Percentiles rank a stretch among this genome's conserved stretches.
Conservation (phyloP, 169 alveolate genomes). For the Gregarina niphandrodes region DNA sequence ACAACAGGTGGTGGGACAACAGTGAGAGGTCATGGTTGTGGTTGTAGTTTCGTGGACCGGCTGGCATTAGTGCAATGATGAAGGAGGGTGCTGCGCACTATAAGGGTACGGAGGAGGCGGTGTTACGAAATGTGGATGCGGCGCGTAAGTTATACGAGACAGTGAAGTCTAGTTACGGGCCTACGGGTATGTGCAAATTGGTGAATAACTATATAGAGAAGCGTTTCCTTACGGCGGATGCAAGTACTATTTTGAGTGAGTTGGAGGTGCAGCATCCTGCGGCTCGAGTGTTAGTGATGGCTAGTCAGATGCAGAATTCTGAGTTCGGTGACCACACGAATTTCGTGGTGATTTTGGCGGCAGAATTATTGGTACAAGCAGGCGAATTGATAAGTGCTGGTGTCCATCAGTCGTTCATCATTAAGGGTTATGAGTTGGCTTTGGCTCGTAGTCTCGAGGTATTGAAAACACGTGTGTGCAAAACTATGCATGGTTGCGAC, state of each 20-base stretch:
- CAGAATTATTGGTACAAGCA: constrained; percentile 80
- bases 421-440: constrained; percentile 87
- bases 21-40: no score
- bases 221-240: constrained; percentile 81
- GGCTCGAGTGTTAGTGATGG: constrained; percentile 84
- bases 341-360: constrained; percentile 80
- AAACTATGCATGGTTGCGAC: no score
- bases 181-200: constrained; percentile 79
- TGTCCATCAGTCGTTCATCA: constrained; percentile 79
- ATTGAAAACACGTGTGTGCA: constrained; percentile 33
- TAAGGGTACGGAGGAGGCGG: constrained; percentile 64
- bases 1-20: no score
- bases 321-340: constrained; percentile 95
- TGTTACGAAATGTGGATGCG: constrained; percentile 61
- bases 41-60: constrained; percentile 2
- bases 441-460: constrained; percentile 50
- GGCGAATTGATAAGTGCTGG: constrained; percentile 50
- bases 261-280: constrained; percentile 98
- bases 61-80: constrained; percentile 1
- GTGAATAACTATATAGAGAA: constrained; percentile 87
- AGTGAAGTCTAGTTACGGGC: constrained; percentile 63
- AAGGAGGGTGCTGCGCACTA: constrained; percentile 52
- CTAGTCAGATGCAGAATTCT: constrained; percentile 66
- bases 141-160: constrained; percentile 51
- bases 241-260: constrained; percentile 80